phyloP scores from a whole-genome alignment of 495 filamentous ascomycete species.

The Jackrogersella multiformis region DNA sequence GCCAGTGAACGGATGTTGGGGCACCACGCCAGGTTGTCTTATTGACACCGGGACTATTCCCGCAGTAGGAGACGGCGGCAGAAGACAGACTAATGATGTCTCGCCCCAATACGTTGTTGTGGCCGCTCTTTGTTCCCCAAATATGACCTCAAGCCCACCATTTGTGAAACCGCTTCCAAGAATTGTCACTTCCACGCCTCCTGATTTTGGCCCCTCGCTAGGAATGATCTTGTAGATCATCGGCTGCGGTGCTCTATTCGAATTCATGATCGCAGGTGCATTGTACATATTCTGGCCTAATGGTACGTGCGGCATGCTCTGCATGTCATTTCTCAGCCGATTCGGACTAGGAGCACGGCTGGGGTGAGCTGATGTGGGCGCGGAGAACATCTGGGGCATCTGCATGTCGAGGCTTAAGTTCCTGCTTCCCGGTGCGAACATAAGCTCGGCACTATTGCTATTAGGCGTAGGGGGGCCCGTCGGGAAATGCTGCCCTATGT shows the following conservation, averaged over 20 bases:
- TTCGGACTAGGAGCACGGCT: constrained; percentile 62
- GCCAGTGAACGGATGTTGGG: constrained; percentile 51
- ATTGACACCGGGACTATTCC: constrained; percentile 81
- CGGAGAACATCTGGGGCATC: constrained; percentile 68
- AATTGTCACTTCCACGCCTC: constrained; percentile 86
- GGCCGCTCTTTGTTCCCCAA: constrained; percentile 79
- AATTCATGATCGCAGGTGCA: constrained; percentile 46
- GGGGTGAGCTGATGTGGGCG: constrained; percentile 70
- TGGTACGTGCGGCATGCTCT: constrained; percentile 51
- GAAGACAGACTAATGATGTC: constrained; percentile 81
- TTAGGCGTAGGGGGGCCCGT: constrained; percentile 72
- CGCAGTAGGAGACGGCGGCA: constrained; percentile 75
- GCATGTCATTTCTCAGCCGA: constrained; percentile 57
- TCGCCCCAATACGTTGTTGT: constrained; percentile 86
- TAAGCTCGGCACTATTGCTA: constrained; percentile 59
- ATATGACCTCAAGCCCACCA: constrained; percentile 80
- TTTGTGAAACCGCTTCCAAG: constrained; percentile 81
- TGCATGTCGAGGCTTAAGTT: constrained; percentile 64
- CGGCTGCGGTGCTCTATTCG: constrained; percentile 52
- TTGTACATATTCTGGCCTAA: constrained; percentile 54
- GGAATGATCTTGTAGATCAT: constrained; percentile 83
- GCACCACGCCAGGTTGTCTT: constrained; percentile 56
- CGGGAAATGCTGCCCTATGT: constrained; percentile 57
- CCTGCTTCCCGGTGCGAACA: constrained; percentile 61
- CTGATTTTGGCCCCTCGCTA: constrained; percentile 78